These are phyloP conservation scores for Sugiyamaella qingdaonensis DNA, from an alignment of 805 yeast genomes.

Conservation along the genomic window DNA sequence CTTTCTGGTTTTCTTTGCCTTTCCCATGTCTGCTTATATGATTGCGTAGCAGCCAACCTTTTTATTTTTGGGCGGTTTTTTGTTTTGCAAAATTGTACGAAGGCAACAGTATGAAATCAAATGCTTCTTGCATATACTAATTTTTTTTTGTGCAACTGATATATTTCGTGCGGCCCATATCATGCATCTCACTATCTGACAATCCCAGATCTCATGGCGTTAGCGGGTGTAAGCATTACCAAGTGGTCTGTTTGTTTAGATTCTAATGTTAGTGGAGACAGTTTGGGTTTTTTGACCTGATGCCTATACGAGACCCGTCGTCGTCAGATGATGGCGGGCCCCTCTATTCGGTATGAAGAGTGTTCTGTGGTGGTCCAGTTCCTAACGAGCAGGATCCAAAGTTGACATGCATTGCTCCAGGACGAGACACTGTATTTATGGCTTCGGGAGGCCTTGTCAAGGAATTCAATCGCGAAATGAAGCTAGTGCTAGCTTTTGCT, in stretches of 20 bases:
- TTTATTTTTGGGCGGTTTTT: no score
- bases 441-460: conserved; percentile 54
- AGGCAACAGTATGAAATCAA: no score
- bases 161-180: neutral
- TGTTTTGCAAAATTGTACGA: no score
- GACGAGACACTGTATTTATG: conserved; percentile 53
- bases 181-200: neutral
- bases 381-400: conserved; percentile 48
- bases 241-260: no score
- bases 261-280: conserved; percentile 56
- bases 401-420: conserved; percentile 58
- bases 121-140: no score
- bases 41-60: no score
- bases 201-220: neutral
- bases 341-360: conserved; percentile 52
- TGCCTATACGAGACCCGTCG: conserved; percentile 82
- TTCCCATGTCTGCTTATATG: conserved; percentile 70
- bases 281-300: conserved; percentile 77
- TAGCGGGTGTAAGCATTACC: conserved; percentile 6
- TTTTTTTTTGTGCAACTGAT: neutral
- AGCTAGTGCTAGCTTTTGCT: conserved; percentile 45
- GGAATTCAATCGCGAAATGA: conserved; percentile 50
- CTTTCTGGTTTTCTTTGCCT: conserved; percentile 95
- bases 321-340: conserved; percentile 51
- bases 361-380: neutral